Conservation (phyloP, 2,329 filamentous ascomycete genomes). For the Diaporthe humulicola region DNA sequence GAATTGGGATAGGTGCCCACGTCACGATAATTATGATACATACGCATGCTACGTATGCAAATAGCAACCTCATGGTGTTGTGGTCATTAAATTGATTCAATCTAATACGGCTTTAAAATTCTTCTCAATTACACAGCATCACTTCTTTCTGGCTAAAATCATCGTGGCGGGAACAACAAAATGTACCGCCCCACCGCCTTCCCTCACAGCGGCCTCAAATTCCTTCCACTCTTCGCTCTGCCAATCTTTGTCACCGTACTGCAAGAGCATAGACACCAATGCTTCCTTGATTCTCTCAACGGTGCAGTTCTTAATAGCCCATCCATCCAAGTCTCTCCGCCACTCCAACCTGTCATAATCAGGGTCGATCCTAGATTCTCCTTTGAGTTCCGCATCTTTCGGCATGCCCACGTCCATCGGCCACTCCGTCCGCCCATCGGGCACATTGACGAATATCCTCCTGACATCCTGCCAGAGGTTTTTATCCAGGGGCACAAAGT, state of each 20-base stretch:
- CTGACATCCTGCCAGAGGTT: not conserved
- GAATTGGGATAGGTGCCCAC: not conserved
- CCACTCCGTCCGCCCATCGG: slow-evolving; percentile 5
- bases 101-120: too few relatives aligned
- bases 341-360: not conserved
- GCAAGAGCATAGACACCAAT: not conserved
- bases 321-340: not conserved
- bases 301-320: not conserved
- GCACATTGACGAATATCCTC: slow-evolving; percentile 19
- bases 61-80: not conserved
- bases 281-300: not conserved
- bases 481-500: slow-evolving; percentile 4
- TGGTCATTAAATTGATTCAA: too few relatives aligned
- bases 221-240: slow-evolving; percentile 1
- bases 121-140: not conserved
- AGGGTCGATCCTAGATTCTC: not conserved
- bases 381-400: too few relatives aligned
- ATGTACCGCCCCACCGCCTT: not conserved
- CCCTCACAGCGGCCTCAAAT: not conserved
- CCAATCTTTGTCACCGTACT: slow-evolving; percentile 15
- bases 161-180: not conserved
- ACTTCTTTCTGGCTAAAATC: slow-evolving; percentile 4
- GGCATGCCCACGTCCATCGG: not conserved
- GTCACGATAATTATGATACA: not conserved
- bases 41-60: not conserved